Base-by-base conservation (phyloP, 306 rosid species). In the Vigna trinervia region DNA sequence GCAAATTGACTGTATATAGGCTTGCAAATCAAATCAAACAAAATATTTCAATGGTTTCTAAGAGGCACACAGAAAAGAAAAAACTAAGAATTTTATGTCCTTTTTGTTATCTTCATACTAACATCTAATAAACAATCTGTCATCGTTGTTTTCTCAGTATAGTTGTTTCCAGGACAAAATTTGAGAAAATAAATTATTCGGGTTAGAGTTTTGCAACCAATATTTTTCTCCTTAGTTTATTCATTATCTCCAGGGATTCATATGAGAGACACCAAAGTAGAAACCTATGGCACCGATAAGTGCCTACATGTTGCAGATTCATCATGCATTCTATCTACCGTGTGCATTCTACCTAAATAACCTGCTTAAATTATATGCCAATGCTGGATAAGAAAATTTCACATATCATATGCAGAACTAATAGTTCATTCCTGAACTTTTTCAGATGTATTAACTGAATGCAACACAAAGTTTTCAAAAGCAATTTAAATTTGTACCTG, bases 401-500 rank as follows among this genome's bases (percentile, higher is more conserved):
- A 5, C 68, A 46, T 8, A 20, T 1, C 54, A 8, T 20, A 57
- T 53, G 47, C 69, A 8, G 5, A 19, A 13, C 34, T 8, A 22
- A 17, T 2, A 7, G 19, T n/a, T 12, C 9, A 17, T 53, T 45
- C 2, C 30, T 50, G 1, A 43, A 12, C 5, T 23, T 8, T 20
- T 5, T n/a, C 6, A 32, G 4, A 36, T 15, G 7, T 26, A 4
- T 0, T 60, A 41, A 15, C 3, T 34, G 26, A 6, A 71, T 53
- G 61, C 39, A 51, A 73, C 26, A 65, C 52, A 74, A 59, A 23
- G 1, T 19, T 52, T 15, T 19, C 23, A 59, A 48, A 17, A 17
- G 10, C 43, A 12, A 58, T 65, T 41, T 2, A 69, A 68, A 60
- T 58, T 12, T 11, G 6, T 86, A 92, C 98, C 97, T 73, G 97